Base-by-base conservation (phyloP, 495 filamentous ascomycete genomes). In the Podospora appendiculata region DNA sequence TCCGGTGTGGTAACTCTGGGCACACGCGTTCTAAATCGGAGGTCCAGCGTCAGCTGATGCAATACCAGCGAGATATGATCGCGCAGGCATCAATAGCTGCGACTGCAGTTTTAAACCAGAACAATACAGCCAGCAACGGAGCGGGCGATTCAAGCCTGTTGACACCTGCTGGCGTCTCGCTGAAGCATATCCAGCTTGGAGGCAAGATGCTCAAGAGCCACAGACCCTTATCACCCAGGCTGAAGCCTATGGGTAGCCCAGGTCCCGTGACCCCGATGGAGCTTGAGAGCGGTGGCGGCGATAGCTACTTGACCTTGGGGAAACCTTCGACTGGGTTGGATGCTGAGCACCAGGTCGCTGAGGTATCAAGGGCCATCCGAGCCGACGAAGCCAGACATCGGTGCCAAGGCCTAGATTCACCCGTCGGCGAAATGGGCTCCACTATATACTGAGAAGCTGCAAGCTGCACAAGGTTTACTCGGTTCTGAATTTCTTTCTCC, bases 231-330 rank as follows among this genome's bases (percentile, higher is more conserved):
- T 83, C 83, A 17, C 88, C 88, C 8, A 71, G 80, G 14, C 62
- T 93, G 35, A 72, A 72, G 19, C 88, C 88, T 2, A 72, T 87
- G 4, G 79, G 79, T n/a, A 88, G 85, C 42, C 86, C 87, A 1
- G 87, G 87, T 0, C 86, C 86, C 0, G 86, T 91, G 39, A 91
- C 88, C 2, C 88, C 88, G 0, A 75, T 93, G 63, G 79, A 79
- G 3, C 65, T 93, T 32, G 86, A 89, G 57, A 77, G 73, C 8
- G 58, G 72, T 6, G 59, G 56, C 0, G 53, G 71, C 8, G 70
- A 73, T 38, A 73, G 77, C 39, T 86, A 83, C 38, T 58, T 86
- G 11, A 66, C 71, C 40, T 66, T 71, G 5, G 72, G 77, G 8
- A 57, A 63, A 33, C 48, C 58, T 32, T 60, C 51, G 18, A 45